Evolutionary conservation across 2,329 filamentous ascomycete genomes (phyloP), one percentile per base, ranked within the genome.

Genomic region (Penicillium sp.): DNA sequence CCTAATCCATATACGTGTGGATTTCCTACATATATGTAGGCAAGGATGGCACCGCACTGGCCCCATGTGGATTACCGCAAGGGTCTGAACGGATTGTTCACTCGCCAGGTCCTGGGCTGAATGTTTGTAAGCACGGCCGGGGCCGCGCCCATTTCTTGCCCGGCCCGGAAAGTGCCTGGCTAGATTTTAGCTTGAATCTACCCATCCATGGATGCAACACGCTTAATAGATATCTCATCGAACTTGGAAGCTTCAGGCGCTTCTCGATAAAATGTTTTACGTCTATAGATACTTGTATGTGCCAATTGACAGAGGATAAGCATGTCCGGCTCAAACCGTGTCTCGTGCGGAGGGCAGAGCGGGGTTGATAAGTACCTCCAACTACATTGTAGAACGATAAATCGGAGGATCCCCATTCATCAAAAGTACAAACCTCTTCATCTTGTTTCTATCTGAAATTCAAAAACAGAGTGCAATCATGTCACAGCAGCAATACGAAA

Each of bases 401-500:
- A 62, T 50, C 3, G 7, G n/a, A 44, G 20, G 16, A 16, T 26
- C 14, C 35, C 34, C 48, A 20, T 42, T 31, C 20, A 42, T 38
- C 26, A 22, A 20, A 20, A 42, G 7, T 14, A 34, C 18, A 9
- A 13, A 10, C 6, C 13, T 18, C 4, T 49, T 39, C n/a, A 29
- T 8, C 5, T 29, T 10, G 32, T 20, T 29, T 26, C 16, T 0
- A 20, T 9, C 5, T 10, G 4, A n/a, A n/a, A 31, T 3, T 3
- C 16, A n/a, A 24, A 42, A 29, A 43, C 2, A 22, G 6, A 38
- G 2, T 3, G 11, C 34, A 5, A 56, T 18, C 1, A 69, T 68
- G 66, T 46, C 62, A 8, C 34, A 59, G 20, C 40, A 65, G 8
- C 18, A 43, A 24, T 81, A 76, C 61, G 68, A 83, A 52, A 82